These are phyloP conservation scores for Ceratocystis lukuohia DNA, from an alignment of 2,329 filamentous ascomycete genomes.

Conservation along the genomic window DNA sequence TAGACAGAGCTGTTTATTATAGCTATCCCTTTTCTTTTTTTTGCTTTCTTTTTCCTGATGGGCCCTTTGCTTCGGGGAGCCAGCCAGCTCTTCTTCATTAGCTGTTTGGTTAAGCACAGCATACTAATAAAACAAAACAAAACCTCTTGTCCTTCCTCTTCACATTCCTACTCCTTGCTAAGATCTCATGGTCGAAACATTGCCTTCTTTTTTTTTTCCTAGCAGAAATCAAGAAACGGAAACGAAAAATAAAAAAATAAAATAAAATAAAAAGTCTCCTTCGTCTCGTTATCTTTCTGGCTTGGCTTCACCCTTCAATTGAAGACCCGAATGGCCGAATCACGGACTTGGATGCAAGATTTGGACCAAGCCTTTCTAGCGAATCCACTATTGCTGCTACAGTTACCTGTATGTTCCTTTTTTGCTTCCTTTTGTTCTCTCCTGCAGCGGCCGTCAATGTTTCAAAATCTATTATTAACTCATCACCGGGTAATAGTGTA, in stretches of 20 bases:
- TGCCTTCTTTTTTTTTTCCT: background rate
- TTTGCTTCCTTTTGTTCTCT: background rate
- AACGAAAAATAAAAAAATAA: background rate
- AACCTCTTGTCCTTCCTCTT: background rate
- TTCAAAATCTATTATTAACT: conserved; percentile 4
- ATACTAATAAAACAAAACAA: background rate
- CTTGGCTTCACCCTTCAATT: background rate
- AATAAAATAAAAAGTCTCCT: background rate
- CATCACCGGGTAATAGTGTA: background rate
- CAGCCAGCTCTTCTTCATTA: background rate
- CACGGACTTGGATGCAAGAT: background rate
- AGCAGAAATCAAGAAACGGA: too few species aligned
- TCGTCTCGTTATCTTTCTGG: background rate
- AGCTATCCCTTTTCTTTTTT: background rate
- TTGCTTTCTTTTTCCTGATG: background rate
- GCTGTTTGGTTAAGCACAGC: background rate
- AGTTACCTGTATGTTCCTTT: background rate
- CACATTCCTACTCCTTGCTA: background rate
- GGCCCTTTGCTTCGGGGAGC: background rate
- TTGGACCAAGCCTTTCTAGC: background rate
- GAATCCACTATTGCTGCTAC: background rate
- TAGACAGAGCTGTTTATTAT: background rate
- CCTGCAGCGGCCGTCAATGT: conserved; percentile 1
- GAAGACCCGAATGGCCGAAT: conserved; percentile 1
- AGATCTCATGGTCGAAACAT: background rate